Evolutionary conservation across 2,329 filamentous ascomycete genomes (phyloP), one percentile per base, ranked within the genome.

Genomic region (Ramichloridium luteum): DNA sequence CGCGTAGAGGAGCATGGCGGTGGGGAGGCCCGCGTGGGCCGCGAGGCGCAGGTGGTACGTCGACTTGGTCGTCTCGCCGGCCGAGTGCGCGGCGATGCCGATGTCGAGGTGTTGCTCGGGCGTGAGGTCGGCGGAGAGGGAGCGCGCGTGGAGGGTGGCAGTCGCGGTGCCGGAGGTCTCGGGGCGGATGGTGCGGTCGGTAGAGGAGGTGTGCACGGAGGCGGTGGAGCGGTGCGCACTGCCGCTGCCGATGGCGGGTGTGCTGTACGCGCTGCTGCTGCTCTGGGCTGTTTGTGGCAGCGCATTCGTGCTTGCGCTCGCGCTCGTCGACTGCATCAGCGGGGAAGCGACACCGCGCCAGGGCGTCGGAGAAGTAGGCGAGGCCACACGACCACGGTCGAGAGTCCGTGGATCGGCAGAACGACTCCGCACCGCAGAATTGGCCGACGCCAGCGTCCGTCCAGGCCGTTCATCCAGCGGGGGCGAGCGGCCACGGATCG

Each of bases 21-120:
- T 93, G 1, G 90, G 82, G 36, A 93, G 73, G 28, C 84, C 82
- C 35, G 82, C 77, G 46, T 77, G 76, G 1, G 90, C 88, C 3
- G 90, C 90, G 37, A 93, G 72, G 18, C 90, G 80, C 27, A 98
- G 69, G 53, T 98, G 90, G 52, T 96, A 98, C 0, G 90, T 96
- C 0, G 88, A 96, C 57, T 96, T 86, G 41, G 86, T 85, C 16
- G 93, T 64, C 8, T 81, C 78, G 12, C 88, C 88, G 28, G 77
- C 75, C 53, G 93, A 83, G 51, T 98, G 90, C 37, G 84, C 78
- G 39, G 83, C 77, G 35, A 98, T 90, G 6, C 84, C 90, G 59
- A 88, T 90, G 16, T 79, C 70, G 27, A 96, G 72, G 53, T 98
- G 88, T 37, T 96, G 80, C 44, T 96, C 86, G 0, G 83, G 68